Evolutionary conservation across 257 asterid genomes (phyloP), one percentile per base, ranked within the genome.

Genomic region (Scutellaria minor): DNA sequence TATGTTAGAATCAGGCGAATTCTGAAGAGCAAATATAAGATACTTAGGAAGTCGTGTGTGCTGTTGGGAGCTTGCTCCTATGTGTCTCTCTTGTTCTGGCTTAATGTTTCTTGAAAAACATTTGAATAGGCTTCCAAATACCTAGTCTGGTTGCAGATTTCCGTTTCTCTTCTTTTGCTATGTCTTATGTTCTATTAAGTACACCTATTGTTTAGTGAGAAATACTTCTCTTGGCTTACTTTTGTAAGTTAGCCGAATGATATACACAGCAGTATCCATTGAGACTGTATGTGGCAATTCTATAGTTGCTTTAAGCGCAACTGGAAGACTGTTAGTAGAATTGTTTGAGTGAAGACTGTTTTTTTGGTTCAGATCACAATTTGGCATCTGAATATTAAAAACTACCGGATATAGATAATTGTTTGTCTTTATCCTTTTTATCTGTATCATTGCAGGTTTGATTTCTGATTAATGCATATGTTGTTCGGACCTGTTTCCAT

Each of bases 391-490:
- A n/a, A 64, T 51, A 47, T 63, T 24, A 39, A 12, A 40, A 9
- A 51, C 53, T 27, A 11, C 40, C 0, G 11, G 31, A 35, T 47
- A 50, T 47, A 27, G 27, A 60, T 47, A 46, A 46, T 67, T 57
- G 24, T 48, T 67, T 9, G 9, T 40, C 14, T 10, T 39, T 75
- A 7, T 61, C 48, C 22, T 9, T 41, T 3, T 42, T 6, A 15
- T 68, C 7, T 52, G 7, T 6, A 39, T 39, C 8, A 9, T 64
- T 45, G 42, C 45, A 48, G 64, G 70, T 40, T 48, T 68, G 50
- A 15, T 62, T 44, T 68, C 50, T 61, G 18, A 62, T 75, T 42
- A 62, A 60, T 64, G 40, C 42, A 46, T 9, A 46, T 66, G 58
- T 9, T 64, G 39, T 73, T 46, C 42, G 44, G 45, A 61, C 45